phyloP scores from a whole-genome alignment of 2,329 filamentous ascomycete species.

The Claviceps cyperi region DNA sequence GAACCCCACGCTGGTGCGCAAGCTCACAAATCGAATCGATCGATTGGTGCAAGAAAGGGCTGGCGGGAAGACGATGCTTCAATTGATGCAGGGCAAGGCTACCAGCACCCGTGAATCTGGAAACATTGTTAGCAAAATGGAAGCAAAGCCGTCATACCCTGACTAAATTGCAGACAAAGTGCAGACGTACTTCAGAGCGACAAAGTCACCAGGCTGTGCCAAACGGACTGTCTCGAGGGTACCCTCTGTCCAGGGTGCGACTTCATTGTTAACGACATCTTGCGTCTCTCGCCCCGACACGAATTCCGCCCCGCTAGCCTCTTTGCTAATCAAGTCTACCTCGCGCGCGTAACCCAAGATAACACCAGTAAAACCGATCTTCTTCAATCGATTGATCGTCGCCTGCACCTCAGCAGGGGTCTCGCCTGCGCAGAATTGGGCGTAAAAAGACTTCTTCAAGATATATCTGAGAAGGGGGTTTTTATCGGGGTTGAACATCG shows the following conservation, averaged over 20 bases:
- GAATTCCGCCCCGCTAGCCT: slow-evolving; percentile 29
- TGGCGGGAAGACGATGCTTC: slow-evolving; percentile 46
- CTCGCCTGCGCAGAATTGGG: slow-evolving; percentile 82
- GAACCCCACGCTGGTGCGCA: slow-evolving; percentile 53
- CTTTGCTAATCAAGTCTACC: slow-evolving; percentile 51
- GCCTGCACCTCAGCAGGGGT: slow-evolving; percentile 49
- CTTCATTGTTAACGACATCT: slow-evolving; percentile 40
- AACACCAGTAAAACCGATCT: slow-evolving; percentile 67
- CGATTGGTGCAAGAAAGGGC: slow-evolving; percentile 48
- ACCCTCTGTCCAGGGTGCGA: slow-evolving; percentile 57
- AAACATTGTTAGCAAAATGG: background rate
- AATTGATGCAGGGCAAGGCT: slow-evolving; percentile 54
- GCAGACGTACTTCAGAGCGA: slow-evolving; percentile 42
- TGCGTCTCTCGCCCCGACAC: slow-evolving; percentile 32
- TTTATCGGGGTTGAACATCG: slow-evolving; percentile 56
- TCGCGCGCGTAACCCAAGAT: slow-evolving; percentile 76
- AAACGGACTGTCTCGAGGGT: slow-evolving; percentile 61
- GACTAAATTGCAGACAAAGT: background rate
- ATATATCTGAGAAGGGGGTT: slow-evolving; percentile 58
- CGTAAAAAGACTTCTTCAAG: slow-evolving; percentile 74
- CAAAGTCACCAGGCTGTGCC: slow-evolving; percentile 47
- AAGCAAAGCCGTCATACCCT: too few relatives aligned
- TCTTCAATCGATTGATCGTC: slow-evolving; percentile 52
- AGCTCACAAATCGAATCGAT: slow-evolving; percentile 64
- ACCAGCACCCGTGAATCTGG: slow-evolving; percentile 68